These are phyloP conservation scores for Backusella mclennaniae DNA, from an alignment of 192 early-diverging fungal genomes.

Conservation along the genomic window DNA sequence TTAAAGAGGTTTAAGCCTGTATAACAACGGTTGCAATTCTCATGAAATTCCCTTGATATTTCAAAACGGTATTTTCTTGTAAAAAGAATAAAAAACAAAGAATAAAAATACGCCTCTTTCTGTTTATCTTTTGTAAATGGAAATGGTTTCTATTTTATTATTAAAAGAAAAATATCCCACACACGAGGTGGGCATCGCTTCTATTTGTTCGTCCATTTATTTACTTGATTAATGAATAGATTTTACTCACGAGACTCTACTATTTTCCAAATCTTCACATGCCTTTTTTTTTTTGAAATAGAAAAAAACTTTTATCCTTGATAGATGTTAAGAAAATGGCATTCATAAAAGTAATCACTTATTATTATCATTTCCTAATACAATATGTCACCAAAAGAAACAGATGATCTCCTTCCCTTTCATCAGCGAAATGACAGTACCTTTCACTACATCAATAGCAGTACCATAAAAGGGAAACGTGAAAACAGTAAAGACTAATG, in stretches of 20 bases:
- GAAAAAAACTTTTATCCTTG: background rate
- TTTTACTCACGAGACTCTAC: background rate
- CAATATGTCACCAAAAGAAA: background rate
- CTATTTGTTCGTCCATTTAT: background rate
- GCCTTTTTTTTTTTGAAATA: background rate
- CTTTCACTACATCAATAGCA: background rate
- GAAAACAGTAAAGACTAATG: background rate
- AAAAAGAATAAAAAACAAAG: background rate
- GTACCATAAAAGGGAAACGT: background rate
- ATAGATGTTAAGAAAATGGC: background rate
- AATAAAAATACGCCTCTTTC: background rate
- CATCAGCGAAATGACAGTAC: background rate
- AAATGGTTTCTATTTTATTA: background rate
- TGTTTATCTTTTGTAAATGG: background rate
- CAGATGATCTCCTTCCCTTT: background rate
- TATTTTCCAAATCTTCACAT: background rate
- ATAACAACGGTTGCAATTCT: background rate
- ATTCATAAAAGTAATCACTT: background rate
- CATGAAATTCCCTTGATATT: background rate
- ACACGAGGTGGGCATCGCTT: background rate
- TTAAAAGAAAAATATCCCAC: slow-evolving; percentile 2
- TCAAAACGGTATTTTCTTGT: slow-evolving; percentile 7
- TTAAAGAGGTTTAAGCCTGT: slow-evolving; percentile 2
- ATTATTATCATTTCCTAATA: background rate
- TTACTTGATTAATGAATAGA: background rate